Evolutionary conservation across 139 green algal genomes (phyloP), one percentile per base, ranked within the genome.

Genomic region (Chlorella vulgaris): DNA sequence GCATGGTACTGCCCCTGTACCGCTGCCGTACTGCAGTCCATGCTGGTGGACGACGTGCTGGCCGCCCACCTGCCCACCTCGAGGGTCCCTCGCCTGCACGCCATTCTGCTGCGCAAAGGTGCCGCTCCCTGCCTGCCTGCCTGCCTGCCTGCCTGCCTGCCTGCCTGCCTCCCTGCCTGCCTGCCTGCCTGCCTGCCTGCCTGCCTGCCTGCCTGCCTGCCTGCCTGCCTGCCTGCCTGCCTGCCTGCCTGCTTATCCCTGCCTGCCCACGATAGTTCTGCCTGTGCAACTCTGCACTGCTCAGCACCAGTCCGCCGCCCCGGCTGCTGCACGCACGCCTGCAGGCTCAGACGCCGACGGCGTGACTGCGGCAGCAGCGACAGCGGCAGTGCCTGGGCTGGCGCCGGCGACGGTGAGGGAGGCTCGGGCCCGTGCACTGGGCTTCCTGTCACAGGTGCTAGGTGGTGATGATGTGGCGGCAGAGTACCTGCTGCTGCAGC

Each of bases 401-500:
- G 40, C 1, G 39, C 68, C 68, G 36, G 66, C 66, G 2, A 43
- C 74, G 22, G 7, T 82, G 29, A 43, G 35, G 0, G 39, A 75
- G 24, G 78, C 69, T 0, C 77, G 83, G 0, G 40, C 31, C 5
- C 40, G 78, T 21, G 58, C 43, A 7, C 43, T 84, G 33, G 77
- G 78, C n/a, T 80, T 84, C 51, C 77, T 87, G 13, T 84, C 76
- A 4, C 55, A 69, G 66, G 83, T 88, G 26, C 84, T 96, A 4
- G 91, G 88, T 22, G 91, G 91, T 8, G 92, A 96, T 81, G 53
- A 62, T 36, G 83, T 96, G 55, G 90, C 90, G 28, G 93, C 93
- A 7, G 92, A 96, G 87, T 96, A 94, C 77, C 50, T 94, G 47
- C 83, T 96, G 35, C 68, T 95, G 73, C 81, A 89, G 58, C 70